These are phyloP conservation scores for Stachybotrys chartarum DNA, from an alignment of 2,329 filamentous ascomycete species.

Conservation along the genomic window DNA sequence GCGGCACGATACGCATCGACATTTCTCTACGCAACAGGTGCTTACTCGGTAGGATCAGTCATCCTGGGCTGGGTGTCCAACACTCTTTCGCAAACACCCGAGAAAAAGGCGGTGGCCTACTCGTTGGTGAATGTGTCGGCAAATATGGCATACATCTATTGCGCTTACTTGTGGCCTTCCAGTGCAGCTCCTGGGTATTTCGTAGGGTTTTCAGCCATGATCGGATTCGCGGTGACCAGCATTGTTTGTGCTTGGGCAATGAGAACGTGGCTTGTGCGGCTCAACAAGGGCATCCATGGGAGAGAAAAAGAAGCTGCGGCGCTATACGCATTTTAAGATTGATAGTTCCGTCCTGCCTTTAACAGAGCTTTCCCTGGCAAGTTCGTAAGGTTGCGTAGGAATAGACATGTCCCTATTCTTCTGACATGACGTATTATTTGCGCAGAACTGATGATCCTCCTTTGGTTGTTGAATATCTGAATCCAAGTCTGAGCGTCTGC, in stretches of 20 bases:
- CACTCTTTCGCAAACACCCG: conserved; percentile 37
- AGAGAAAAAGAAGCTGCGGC: conserved; percentile 7
- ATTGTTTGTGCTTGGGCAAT: conserved; percentile 35
- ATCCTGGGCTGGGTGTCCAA: conserved; percentile 38
- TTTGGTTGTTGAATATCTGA: not conserved
- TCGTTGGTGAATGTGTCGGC: conserved; percentile 41
- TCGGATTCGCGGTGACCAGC: conserved; percentile 30
- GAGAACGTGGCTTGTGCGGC: conserved; percentile 27
- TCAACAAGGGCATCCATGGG: conserved; percentile 31
- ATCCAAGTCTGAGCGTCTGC: not conserved
- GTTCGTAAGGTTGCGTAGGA: not conserved
- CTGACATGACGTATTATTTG: not conserved
- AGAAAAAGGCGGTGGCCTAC: conserved; percentile 40
- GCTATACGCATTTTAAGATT: too few species aligned
- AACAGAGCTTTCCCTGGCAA: not conserved
- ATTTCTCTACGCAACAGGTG: conserved; percentile 33
- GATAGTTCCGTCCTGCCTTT: not conserved
- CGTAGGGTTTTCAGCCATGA: conserved; percentile 36
- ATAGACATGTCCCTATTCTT: not conserved
- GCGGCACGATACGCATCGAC: conserved; percentile 32
- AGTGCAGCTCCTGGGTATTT: conserved; percentile 35
- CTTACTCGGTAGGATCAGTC: conserved; percentile 38
- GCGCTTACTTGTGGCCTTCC: conserved; percentile 42
- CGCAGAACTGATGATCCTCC: not conserved
- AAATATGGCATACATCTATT: conserved; percentile 39